A percentile compares a stretch with the other conserved stretches of the same genome.
These are phyloP conservation scores for Suhomyces canberraensis DNA, from an alignment of 805 yeast species.

Conservation along the genomic window DNA sequence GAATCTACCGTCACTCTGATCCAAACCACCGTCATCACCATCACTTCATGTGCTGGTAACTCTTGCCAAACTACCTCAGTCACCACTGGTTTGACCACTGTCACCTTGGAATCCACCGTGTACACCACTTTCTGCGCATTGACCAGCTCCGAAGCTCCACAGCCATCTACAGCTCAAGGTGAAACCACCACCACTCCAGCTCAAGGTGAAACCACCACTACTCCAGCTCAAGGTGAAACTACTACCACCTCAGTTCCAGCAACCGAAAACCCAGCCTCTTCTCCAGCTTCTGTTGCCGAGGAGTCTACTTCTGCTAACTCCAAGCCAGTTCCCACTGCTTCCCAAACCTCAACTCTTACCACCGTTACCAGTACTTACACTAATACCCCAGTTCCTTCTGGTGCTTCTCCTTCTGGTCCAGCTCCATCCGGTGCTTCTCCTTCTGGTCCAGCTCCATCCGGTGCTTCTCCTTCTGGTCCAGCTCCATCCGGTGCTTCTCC, in stretches of 20 bases:
- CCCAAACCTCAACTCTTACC: neutral
- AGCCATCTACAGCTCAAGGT: neutral
- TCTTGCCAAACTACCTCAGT: slow-evolving; percentile 17
- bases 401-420: neutral
- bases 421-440: neutral
- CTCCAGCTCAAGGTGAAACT: neutral
- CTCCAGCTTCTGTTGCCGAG: neutral
- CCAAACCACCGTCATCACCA: slow-evolving; percentile 29
- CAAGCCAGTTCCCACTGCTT: neutral
- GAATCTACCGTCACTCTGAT: slow-evolving; percentile 2
- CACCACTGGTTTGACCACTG: slow-evolving; percentile 37
- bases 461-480: neutral
- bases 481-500: neutral
- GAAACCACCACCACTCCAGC: neutral
- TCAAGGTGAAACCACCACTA: slow-evolving; percentile 1
- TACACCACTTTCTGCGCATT: slow-evolving; percentile 35
- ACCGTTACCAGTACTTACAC: slow-evolving; percentile 1
- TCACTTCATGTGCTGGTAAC: slow-evolving; percentile 33
- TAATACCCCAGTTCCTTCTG: slow-evolving; percentile 1
- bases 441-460: neutral
- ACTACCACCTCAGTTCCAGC: slow-evolving; percentile 1
- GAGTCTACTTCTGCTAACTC: neutral
- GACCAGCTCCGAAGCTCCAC: slow-evolving; percentile 3
- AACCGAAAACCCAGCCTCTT: neutral
- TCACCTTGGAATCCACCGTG: slow-evolving; percentile 25